These are phyloP conservation scores for Takashimella tepidaria DNA, from an alignment of 1,284 basidiomycete genomes.

Conservation along the genomic window DNA sequence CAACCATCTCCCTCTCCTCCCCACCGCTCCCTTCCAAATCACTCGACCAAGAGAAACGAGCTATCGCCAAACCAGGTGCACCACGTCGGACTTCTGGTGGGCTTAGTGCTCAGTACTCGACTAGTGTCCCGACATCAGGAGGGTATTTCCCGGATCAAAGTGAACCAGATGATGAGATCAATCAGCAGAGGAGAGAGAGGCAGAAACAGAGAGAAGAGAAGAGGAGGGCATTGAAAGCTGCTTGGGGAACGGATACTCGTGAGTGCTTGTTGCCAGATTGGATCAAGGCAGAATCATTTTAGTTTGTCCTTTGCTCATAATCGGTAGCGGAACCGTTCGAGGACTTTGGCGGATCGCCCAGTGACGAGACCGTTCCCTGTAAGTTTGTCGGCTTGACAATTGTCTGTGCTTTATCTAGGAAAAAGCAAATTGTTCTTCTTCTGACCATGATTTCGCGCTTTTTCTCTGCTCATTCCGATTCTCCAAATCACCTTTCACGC, in stretches of 20 bases:
- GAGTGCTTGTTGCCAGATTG: conserved; percentile 19
- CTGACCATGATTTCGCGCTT: no score
- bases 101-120: conserved; percentile 45
- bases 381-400: no score
- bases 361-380: conserved; percentile 32
- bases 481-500: no score
- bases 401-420: no score
- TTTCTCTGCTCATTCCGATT: no score
- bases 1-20: conserved; percentile 23
- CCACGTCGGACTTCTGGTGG: conserved; percentile 33
- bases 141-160: conserved; percentile 41
- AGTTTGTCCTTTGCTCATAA: no score
- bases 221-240: conserved; percentile 44
- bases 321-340: conserved; percentile 48
- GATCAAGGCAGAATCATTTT: neutral
- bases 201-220: conserved; percentile 43
- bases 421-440: no score
- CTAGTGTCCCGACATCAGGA: conserved; percentile 41
- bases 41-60: neutral
- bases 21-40: conserved; percentile 10
- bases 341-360: conserved; percentile 44
- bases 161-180: conserved; percentile 29
- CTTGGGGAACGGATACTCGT: conserved; percentile 48
- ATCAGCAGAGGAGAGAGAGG: conserved; percentile 30
- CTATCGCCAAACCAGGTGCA: neutral